phyloP scores from a whole-genome alignment of 2,329 filamentous ascomycete species.

The Xylaria sp. region DNA sequence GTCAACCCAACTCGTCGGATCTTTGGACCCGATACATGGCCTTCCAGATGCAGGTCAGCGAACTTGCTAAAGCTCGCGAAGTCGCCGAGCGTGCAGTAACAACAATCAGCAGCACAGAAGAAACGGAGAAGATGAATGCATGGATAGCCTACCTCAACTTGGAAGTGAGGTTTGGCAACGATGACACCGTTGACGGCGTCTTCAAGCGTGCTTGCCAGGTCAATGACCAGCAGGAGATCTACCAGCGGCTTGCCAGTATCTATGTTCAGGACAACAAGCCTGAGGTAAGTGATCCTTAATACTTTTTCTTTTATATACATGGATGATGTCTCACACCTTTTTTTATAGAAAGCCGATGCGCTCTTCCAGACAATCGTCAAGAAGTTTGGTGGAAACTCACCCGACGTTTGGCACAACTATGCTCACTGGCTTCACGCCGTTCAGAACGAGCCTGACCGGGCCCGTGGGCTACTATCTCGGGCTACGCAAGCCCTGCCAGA shows the following conservation, averaged over 20 bases:
- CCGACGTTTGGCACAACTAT: conserved; percentile 88
- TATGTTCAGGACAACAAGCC: conserved; percentile 88
- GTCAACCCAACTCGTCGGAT: conserved; percentile 85
- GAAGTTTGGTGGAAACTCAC: conserved; percentile 77
- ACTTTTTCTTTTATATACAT: not conserved
- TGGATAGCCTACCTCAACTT: conserved; percentile 95
- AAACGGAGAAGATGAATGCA: conserved; percentile 88
- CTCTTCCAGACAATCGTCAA: conserved; percentile 83
- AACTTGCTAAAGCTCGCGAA: conserved; percentile 80
- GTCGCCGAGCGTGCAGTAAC: conserved; percentile 85
- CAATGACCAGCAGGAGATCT: conserved; percentile 85
- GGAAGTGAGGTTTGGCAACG: conserved; percentile 82
- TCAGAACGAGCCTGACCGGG: conserved; percentile 62
- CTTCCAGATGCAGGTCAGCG: conserved; percentile 91
- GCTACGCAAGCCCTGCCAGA: conserved; percentile 77
- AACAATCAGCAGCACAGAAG: conserved; percentile 85
- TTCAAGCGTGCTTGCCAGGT: conserved; percentile 93
- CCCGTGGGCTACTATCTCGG: conserved; percentile 71
- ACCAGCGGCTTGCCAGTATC: conserved; percentile 85
- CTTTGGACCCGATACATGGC: conserved; percentile 98
- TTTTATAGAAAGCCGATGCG: conserved; percentile 70
- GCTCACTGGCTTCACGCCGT: conserved; percentile 85
- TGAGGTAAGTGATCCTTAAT: conserved; percentile 52
- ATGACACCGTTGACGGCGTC: conserved; percentile 74
- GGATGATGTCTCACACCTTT: conserved; percentile 27